A percentile compares a stretch with the other conserved stretches of the same genome.
phyloP scores from a whole-genome alignment of 768 basidiomycete species.

The Erythrobasidium yunnanense region DNA sequence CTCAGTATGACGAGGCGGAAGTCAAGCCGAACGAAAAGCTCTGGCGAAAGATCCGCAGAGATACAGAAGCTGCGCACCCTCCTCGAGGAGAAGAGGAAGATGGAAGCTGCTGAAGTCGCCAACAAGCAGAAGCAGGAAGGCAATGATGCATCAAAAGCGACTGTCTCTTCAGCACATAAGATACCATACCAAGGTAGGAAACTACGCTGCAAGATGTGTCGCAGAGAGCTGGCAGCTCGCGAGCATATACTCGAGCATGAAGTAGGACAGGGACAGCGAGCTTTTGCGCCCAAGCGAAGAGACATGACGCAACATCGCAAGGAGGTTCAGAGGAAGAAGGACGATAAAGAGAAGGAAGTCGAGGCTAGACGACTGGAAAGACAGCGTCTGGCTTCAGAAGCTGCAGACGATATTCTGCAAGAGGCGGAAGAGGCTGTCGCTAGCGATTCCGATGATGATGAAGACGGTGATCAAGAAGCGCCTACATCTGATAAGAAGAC shows the following conservation, averaged over 20 bases:
- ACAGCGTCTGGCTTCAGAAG: constrained; percentile 22
- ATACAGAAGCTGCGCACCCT: constrained; percentile 12
- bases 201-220: constrained; percentile 32
- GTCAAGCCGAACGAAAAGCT: constrained; percentile 14
- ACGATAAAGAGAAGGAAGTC: constrained; percentile 9
- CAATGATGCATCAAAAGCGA: not conserved
- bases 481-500: not conserved
- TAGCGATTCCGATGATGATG: not conserved
- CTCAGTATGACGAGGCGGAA: constrained; percentile 2
- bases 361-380: constrained; percentile 6
- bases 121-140: constrained; percentile 27
- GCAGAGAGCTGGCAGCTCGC: constrained; percentile 37
- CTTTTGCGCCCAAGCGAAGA: constrained; percentile 35
- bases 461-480: not conserved
- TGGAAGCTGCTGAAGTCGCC: constrained; percentile 31
- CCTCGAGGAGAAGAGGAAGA: constrained; percentile 4
- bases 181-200: not conserved
- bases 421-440: constrained; percentile 15
- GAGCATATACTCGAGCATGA: constrained; percentile 39
- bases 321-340: constrained; percentile 25
- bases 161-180: not conserved
- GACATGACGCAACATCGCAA: constrained; percentile 35
- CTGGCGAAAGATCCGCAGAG: constrained; percentile 8
- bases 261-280: constrained; percentile 36
- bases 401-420: constrained; percentile 21